phyloP scores from a whole-genome alignment of 2,329 filamentous ascomycete species.

The Fusarium compactum region DNA sequence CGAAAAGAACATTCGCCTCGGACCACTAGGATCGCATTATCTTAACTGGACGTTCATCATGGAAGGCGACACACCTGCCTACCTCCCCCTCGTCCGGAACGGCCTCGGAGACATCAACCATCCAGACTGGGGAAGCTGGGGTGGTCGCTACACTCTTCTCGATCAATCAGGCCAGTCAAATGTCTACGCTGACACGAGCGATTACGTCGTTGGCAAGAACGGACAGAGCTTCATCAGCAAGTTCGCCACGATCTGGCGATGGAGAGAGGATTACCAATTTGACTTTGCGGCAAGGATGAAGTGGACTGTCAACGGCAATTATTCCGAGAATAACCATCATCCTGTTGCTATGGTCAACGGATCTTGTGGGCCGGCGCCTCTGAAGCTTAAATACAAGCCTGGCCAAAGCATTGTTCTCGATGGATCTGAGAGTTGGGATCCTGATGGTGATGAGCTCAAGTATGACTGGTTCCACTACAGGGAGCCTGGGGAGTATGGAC shows the following conservation, averaged over 20 bases:
- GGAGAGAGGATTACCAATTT: constrained; percentile 19
- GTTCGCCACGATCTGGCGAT: constrained; percentile 26
- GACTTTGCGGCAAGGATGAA: constrained; percentile 30
- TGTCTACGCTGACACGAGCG: constrained; percentile 13
- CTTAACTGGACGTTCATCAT: constrained; percentile 13
- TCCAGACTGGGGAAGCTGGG: constrained; percentile 29
- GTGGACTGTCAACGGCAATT: constrained; percentile 13
- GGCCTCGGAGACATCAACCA: constrained; percentile 11
- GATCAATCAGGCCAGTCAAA: constrained; percentile 1
- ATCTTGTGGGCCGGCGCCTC: background rate
- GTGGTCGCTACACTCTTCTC: constrained; percentile 12
- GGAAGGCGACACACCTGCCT: constrained; percentile 23
- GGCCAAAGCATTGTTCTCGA: background rate
- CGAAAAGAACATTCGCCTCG: background rate
- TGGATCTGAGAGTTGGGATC: constrained; percentile 7
- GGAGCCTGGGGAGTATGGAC: constrained; percentile 9
- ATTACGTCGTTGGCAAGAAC: constrained; percentile 6
- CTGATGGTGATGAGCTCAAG: background rate
- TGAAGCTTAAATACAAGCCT: constrained; percentile 1
- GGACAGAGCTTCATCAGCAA: constrained; percentile 14
- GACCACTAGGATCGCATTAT: constrained; percentile 19
- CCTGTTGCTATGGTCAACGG: constrained; percentile 1
- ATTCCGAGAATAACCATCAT: constrained; percentile 4
- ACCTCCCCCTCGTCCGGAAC: constrained; percentile 3
- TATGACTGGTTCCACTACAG: constrained; percentile 18